Base-by-base conservation (phyloP, 2,329 filamentous ascomycete species). In the Pseudogymnoascus sp. region DNA sequence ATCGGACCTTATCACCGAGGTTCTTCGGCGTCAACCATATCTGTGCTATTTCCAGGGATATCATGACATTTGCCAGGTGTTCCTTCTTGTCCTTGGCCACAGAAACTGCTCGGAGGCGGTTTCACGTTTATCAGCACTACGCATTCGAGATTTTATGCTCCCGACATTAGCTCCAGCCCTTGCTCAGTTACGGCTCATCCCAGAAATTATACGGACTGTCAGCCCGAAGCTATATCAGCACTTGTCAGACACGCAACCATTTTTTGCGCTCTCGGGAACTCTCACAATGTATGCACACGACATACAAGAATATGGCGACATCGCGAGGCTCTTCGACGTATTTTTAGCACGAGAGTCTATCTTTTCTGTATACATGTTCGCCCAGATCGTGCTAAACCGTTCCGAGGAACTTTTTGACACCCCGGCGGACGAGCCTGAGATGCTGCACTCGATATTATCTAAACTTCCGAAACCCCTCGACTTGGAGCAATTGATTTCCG, bases 1-100 rank as follows among this genome's bases (percentile, higher is more conserved):
- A 1, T 93, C 87, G 6, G 78, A 85, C 66, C 81, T 99, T 60
- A 97, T 99, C 70, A 84, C 84, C 60, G 83, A 89, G 66, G 85
- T 95, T 12, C 83, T 99, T 52, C 88, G 95, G 61, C 84, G 84
- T 35, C 83, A 95, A 70, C 91, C 92, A 14, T 87, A 88, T 73
- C 84, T 99, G 36, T 91, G 87, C 78, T 99, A 99, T 77, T 99
- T 99, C 75, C 94, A 99, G 78, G 94, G 94, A 73, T 99, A 95
- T 74, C 94, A 99, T 75, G 94, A 99, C 77, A 97, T 99, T 71
- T 94, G 91, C 69, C 95, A 99, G 76, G 94, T 99, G 23, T 82
- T 99, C 64, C 83, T 97, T 41, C 83, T 99, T 12, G 92, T 97
- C 9, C 81, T 99, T 3, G 87, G 88, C 0, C 77, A 84, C 8